Conservation (phyloP, 2,329 filamentous ascomycete species). For the Talaromyces sp. region DNA sequence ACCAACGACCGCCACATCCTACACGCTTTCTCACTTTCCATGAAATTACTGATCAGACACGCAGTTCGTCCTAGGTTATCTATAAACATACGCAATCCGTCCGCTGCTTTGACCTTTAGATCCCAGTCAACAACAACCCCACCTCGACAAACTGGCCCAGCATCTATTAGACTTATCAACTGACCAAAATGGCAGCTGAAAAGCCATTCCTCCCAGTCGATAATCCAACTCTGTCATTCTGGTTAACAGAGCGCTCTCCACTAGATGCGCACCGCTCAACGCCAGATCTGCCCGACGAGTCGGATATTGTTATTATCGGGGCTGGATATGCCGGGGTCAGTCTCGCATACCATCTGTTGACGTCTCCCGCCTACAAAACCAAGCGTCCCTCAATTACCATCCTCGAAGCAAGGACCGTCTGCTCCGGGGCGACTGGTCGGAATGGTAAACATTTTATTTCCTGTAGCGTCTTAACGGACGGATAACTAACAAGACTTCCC, state of each 20-base stretch:
- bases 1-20: not conserved
- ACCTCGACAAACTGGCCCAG: not conserved
- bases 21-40: not conserved
- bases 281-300: conserved; percentile 31
- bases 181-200: not conserved
- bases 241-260: conserved; percentile 35
- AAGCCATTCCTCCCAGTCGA: conserved; percentile 2
- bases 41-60: not conserved
- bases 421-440: conserved; percentile 37
- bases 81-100: not conserved
- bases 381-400: conserved; percentile 1
- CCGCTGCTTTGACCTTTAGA: no score
- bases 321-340: conserved; percentile 44
- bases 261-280: conserved; percentile 38
- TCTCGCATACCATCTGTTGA: conserved; percentile 39
- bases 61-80: not conserved
- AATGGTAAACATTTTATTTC: conserved; percentile 26
- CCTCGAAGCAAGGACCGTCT: conserved; percentile 21
- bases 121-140: no score
- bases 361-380: not conserved
- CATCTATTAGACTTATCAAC: not conserved
- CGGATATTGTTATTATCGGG: conserved; percentile 45
- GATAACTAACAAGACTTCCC: not conserved
- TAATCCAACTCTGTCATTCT: conserved; percentile 27
- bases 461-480: not conserved